These are phyloP conservation scores for Triticum dicoccoides DNA, from an alignment of 176 grass and related monocot genomes.

Conservation along the genomic window DNA sequence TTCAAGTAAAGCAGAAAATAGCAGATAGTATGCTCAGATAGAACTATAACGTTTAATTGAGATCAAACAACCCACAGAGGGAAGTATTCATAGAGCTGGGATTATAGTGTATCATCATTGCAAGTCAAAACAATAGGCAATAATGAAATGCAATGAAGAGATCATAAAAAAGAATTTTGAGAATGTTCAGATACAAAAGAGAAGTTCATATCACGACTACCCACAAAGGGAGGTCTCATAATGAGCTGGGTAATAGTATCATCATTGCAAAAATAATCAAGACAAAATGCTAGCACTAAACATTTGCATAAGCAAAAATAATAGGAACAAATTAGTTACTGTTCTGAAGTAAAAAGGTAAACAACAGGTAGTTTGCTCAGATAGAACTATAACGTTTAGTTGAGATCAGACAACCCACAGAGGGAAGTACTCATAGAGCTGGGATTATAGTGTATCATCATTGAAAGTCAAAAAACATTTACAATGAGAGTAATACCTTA, in stretches of 20 bases:
- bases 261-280: conserved; percentile 9
- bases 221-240: conserved; percentile 81
- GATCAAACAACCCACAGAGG: conserved; percentile 64
- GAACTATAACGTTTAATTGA: conserved; percentile 27
- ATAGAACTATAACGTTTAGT: conserved; percentile 25
- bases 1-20: not conserved
- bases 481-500: not conserved
- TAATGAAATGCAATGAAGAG: not conserved
- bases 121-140: not conserved
- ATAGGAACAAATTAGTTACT: too few relatives aligned
- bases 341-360: not conserved
- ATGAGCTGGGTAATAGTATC: conserved; percentile 80
- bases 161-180: not conserved
- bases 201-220: conserved; percentile 43
- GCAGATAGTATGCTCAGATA: conserved; percentile 43
- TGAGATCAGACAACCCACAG: conserved; percentile 57
- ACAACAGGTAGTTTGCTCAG: conserved; percentile 24
- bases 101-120: conserved; percentile 48
- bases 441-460: conserved; percentile 55
- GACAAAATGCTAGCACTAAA: too few relatives aligned
- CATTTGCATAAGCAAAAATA: not conserved
- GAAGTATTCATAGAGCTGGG: conserved; percentile 79
- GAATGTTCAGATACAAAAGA: conserved; percentile 58
- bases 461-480: not conserved
- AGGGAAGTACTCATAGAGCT: conserved; percentile 78